phyloP scores from a whole-genome alignment of 2,329 filamentous ascomycete species.

The Salinomyces thailandicus region DNA sequence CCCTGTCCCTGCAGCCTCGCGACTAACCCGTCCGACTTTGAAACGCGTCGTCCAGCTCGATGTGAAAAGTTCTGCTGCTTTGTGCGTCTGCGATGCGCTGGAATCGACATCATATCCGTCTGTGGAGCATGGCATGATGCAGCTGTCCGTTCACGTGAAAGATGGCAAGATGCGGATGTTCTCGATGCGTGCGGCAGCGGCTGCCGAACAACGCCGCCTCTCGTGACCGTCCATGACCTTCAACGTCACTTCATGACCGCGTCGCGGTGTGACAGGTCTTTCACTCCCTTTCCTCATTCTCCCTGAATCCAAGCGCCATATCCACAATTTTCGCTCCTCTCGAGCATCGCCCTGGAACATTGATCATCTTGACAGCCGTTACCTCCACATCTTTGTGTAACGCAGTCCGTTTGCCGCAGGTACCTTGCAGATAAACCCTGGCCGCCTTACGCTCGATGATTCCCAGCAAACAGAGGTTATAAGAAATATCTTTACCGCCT shows the following conservation, averaged over 20 bases:
- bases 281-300: background rate
- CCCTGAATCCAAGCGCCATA: too few species aligned
- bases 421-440: conserved; percentile 5
- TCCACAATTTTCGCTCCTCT: too few species aligned
- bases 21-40: conserved; percentile 5
- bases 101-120: background rate
- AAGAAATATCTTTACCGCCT: too few species aligned
- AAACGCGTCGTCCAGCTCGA: conserved; percentile 9
- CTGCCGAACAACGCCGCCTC: too few species aligned
- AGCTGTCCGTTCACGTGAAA: conserved; percentile 1
- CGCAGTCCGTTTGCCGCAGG: conserved; percentile 6
- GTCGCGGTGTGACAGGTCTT: conserved; percentile 2
- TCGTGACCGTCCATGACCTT: too few species aligned
- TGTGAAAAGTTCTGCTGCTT: conserved; percentile 1
- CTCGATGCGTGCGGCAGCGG: too few species aligned
- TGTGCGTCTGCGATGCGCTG: conserved; percentile 1
- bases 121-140: background rate
- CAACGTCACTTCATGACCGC: too few species aligned
- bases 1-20: conserved; percentile 6
- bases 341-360: too few species aligned
- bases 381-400: conserved; percentile 3
- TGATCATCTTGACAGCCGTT: conserved; percentile 1
- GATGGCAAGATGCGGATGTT: too few species aligned
- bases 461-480: conserved; percentile 3
- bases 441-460: too few species aligned